Base-by-base conservation (phyloP, 495 filamentous ascomycete species). In the Talaromyces adpressus region DNA sequence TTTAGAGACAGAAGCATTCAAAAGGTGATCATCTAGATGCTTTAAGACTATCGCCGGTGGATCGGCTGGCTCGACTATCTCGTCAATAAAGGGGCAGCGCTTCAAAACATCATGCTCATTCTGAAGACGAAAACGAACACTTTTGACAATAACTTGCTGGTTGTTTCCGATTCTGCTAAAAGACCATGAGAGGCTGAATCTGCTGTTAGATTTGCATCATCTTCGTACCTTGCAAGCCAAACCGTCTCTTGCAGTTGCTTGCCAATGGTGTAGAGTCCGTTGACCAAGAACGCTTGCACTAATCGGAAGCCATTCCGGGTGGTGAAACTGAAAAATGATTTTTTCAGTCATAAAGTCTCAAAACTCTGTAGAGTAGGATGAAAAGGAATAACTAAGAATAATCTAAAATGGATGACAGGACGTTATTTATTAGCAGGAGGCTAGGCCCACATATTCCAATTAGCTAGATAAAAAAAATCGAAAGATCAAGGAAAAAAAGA, bases 101-200 rank as follows among this genome's bases (percentile, higher is more conserved):
- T 69, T 72, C 14, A 80, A 71, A 63, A 82, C 61, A 57, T 77
- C 71, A 27, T 71, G 70, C 66, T 82, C 77, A 63, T 81, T 80
- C 45, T 71, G 66, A 22, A 79, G 57, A 20, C 72, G 73, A 69
- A 65, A 70, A 12, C 69, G 63, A 29, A 72, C 70, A 56, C 68
- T 77, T 66, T 79, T 79, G 54, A 77, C 67, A 53, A 78, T 71
- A 20, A 75, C 72, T 34, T 64, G 67, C 47, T 77, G 62, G 58
- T 68, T 60, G 32, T 39, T 63, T 63, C 63, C 34, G 56, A 70
- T 70, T 61, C 70, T 77, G 62, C 62, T 67, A 25, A 63, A 32
- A 66, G 29, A 7, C 14, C 32, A 57, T 57, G 11, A 11, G 53
- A 30, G 30, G 61, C 27, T 30, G 61, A 32, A 32, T 32, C 30